Conservation (phyloP, 1,284 basidiomycete genomes). For the Ganoderma boninense region DNA sequence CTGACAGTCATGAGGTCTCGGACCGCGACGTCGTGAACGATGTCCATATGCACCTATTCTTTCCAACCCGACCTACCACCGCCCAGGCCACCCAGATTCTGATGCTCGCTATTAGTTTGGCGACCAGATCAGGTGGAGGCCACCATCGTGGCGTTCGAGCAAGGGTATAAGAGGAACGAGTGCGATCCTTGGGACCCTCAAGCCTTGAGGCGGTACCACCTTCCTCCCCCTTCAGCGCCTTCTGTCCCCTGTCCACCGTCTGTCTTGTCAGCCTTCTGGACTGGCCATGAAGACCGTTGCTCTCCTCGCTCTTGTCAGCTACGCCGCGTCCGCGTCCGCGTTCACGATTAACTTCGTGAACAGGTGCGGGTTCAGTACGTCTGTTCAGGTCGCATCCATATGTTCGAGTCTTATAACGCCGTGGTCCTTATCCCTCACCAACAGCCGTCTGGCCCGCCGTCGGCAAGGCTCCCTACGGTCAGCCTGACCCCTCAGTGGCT, state of each 20-base stretch:
- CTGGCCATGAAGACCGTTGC: background rate
- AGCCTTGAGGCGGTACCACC: background rate
- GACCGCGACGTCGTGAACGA: background rate
- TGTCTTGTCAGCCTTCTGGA: background rate
- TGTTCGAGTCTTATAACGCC: background rate
- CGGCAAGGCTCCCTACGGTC: constrained; percentile 6
- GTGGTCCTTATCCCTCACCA: background rate
- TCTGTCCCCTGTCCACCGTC: too few species aligned
- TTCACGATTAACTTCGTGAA: constrained; percentile 7
- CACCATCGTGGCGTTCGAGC: background rate
- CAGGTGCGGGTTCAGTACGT: constrained; percentile 8
- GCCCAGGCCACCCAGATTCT: background rate
- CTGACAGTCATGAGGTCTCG: background rate
- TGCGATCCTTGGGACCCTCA: background rate
- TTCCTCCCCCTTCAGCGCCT: background rate
- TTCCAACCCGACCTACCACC: background rate
- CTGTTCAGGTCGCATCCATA: too few species aligned
- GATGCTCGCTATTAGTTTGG: background rate
- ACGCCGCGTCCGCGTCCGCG: background rate
- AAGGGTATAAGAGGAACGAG: background rate
- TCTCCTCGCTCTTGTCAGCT: background rate
- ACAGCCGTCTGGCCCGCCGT: constrained; percentile 6
- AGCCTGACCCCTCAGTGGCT: constrained; percentile 3
- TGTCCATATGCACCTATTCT: background rate
- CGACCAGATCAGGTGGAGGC: background rate